Conservation (phyloP, 2,329 filamentous ascomycete genomes). For the Lasiodiplodia hormozganensis region DNA sequence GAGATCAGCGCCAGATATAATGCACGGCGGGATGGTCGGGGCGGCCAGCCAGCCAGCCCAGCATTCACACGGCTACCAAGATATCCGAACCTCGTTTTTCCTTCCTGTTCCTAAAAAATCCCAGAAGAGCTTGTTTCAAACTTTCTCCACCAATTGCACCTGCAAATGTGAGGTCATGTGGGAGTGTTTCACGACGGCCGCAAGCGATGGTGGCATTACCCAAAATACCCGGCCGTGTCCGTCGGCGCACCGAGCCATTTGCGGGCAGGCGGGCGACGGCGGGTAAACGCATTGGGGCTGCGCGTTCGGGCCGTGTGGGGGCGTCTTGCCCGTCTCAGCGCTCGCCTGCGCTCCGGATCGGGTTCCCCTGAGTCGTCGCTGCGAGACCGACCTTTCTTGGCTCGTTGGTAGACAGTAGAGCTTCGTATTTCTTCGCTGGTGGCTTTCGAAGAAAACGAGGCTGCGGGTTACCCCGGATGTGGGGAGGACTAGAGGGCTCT, state of each 20-base stretch:
- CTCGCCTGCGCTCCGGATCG: not conserved
- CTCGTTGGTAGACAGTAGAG: not conserved
- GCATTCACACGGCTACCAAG: too few relatives aligned
- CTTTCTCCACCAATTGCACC: constrained; percentile 25
- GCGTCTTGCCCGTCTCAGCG: not conserved
- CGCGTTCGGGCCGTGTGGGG: not conserved
- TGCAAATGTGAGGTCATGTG: constrained; percentile 3
- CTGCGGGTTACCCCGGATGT: too few relatives aligned
- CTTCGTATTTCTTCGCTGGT: too few relatives aligned
- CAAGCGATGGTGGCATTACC: constrained; percentile 8
- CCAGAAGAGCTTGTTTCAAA: constrained; percentile 8
- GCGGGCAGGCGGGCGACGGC: not conserved
- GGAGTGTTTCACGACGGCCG: constrained; percentile 7
- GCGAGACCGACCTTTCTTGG: not conserved
- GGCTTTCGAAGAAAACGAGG: too few relatives aligned
- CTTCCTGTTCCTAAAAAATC: not conserved
- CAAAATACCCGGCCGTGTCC: constrained; percentile 15
- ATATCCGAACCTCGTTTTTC: too few relatives aligned
- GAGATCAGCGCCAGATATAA: not conserved
- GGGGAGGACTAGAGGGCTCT: too few relatives aligned
- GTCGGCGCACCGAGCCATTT: constrained; percentile 1
- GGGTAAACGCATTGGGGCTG: not conserved
- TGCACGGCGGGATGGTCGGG: not conserved
- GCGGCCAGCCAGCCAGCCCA: too few relatives aligned
- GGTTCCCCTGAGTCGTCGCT: not conserved